Evolutionary conservation across 805 yeast species (phyloP), one percentile per base, ranked within the genome.

Genomic region (Hanseniaspora singularis): DNA sequence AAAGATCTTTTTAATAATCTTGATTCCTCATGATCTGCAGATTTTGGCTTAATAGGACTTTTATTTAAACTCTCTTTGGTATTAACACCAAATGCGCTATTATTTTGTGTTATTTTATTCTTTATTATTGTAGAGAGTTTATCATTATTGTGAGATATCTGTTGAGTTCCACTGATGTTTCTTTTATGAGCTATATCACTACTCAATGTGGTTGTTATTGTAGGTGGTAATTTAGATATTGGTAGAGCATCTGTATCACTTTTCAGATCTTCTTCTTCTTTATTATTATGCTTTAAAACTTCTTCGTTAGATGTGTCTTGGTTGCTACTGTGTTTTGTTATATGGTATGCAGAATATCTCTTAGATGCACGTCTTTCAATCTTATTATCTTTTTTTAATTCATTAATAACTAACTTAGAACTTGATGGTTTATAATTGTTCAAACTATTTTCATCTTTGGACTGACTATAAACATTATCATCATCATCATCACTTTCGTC

Each of bases 351-450:
- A 4, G 96, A 86, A 58, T 81, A 89, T 47, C 98, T 69, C 54
- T 89, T 81, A 0, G 96, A 88, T 0, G 97, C 99, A 51, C 96
- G 73, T 54, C 99, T 73, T 66, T 81, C 94, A 27, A 92, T 66
- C 2, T 84, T 81, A 40, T 83, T 84, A 3, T 88, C 85, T 38
- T 79, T 77, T 56, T 89, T 95, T 9, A 89, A 67, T 54, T 83
- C 84, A 0, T 77, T 69, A 24, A 88, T 67, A 0, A 95, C 86
- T 54, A 36, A 22, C 19, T 44, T 44, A 8, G 46, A 42, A 9
- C 34, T 41, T n/a, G n/a, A n/a, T n/a, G n/a, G n/a, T n/a, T n/a
- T n/a, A n/a, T n/a, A n/a, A n/a, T n/a, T n/a, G n/a, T n/a, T n/a
- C n/a, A n/a, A n/a, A 18, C 22, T 23, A 3, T 3, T 38, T 4